Base-by-base conservation (phyloP, 192 early-diverging fungal genomes). In the Phlyctochytrium arcticum region DNA sequence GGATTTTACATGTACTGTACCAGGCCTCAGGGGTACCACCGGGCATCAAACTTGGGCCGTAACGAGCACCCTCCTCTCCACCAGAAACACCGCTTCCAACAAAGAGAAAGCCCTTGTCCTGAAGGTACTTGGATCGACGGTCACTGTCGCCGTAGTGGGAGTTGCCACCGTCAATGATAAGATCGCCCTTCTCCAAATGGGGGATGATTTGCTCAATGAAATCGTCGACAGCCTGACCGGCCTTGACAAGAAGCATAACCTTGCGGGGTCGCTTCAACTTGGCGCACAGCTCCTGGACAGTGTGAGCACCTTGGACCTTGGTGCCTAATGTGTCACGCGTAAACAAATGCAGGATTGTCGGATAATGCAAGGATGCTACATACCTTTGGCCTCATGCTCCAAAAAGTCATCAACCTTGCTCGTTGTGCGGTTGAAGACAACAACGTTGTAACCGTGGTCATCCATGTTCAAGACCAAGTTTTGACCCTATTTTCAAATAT, bases 121-220 rank as follows among this genome's bases (percentile, higher is more conserved):
- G 88, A 68, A 96, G 80, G 32, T 95, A 80, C 78, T 94, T 91
- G 74, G 82, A 80, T 65, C 96, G 88, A 54, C 94, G 90, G 67
- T 94, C 89, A 60, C 90, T 87, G 73, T 98, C 96, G 54, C 93
- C 93, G 84, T 89, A 98, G 88, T 98, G 94, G 48, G 93, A 96
- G 88, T 98, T 98, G 61, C 96, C 96, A 69, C 96, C 96, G 73
- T 98, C 96, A 70, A 98, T 96, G 69, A 98, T 90, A 70, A 98
- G 94, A 74, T 98, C 96, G 6, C 78, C 81, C 67, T 83, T 56
- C 74, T 95, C 92, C 54, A 98, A 84, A 78, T 86, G 83, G 42
- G 93, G 93, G 29, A 95, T 70, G 62, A 95, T 75, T 69, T 90
- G 89, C 29, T 85, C 89, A 60, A 98, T 98, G 64, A 98, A 98